A percentile compares a stretch with the other conserved stretches of the same genome.
phyloP scores from a whole-genome alignment of 495 filamentous ascomycete species.

The Aspergillus conjunctus region DNA sequence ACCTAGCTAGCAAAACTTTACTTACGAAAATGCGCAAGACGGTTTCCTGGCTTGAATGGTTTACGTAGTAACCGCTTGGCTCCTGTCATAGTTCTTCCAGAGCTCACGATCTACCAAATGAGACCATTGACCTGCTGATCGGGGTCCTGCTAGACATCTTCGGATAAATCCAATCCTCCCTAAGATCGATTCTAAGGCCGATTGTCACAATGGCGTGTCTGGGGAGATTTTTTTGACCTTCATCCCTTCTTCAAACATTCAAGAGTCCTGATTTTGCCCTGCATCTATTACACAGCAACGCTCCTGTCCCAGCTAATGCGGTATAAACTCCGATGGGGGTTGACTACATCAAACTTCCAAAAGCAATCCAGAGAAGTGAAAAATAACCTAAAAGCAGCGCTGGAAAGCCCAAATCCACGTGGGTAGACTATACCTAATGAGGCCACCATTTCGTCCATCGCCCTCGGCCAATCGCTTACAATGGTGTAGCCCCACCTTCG shows the following conservation, averaged over 20 bases:
- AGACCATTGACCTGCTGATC: too few species aligned
- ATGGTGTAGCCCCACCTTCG: background rate
- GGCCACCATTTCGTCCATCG: slow-evolving; percentile 9
- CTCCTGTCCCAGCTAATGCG: background rate
- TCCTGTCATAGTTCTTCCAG: too few species aligned
- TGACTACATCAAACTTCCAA: too few species aligned
- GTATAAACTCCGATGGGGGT: background rate
- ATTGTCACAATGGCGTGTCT: slow-evolving; percentile 9
- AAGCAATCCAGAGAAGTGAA: background rate
- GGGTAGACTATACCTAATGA: slow-evolving; percentile 12
- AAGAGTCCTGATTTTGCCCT: too few species aligned
- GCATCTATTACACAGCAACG: too few species aligned
- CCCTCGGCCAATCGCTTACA: slow-evolving; percentile 1
- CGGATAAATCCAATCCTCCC: too few species aligned
- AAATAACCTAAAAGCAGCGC: background rate
- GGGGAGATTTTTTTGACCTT: slow-evolving; percentile 14
- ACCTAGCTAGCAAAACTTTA: too few species aligned
- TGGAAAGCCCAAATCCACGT: background rate
- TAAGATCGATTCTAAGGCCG: background rate
- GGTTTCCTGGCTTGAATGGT: too few species aligned
- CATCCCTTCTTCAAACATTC: slow-evolving; percentile 12
- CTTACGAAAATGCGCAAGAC: too few species aligned
- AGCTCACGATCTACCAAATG: too few species aligned
- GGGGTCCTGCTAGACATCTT: too few species aligned
- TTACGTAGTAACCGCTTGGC: too few species aligned